Conservation (phyloP, 2,329 filamentous ascomycete species). For the Colletotrichum plurivorum region DNA sequence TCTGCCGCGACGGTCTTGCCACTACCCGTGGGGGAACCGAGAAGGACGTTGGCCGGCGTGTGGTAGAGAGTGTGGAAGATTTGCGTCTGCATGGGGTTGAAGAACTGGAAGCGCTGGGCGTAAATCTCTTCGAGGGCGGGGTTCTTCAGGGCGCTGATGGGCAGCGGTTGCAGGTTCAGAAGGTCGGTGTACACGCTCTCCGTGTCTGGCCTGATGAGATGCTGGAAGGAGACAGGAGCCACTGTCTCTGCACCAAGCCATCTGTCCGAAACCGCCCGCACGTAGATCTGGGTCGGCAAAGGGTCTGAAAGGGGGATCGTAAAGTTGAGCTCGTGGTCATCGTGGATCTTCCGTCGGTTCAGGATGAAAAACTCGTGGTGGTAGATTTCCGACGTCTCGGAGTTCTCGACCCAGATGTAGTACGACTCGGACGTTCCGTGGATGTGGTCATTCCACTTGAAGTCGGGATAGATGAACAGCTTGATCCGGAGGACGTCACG, state of each 20-base stretch:
- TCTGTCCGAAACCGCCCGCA: slow-evolving; percentile 92
- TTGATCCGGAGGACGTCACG: slow-evolving; percentile 94
- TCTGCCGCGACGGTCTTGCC: slow-evolving; percentile 98
- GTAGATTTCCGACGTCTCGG: slow-evolving; percentile 96
- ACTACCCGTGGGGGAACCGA: slow-evolving; percentile 96
- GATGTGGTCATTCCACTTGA: slow-evolving; percentile 93
- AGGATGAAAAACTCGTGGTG: slow-evolving; percentile 98
- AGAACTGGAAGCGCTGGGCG: slow-evolving; percentile 89
- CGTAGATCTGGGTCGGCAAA: slow-evolving; percentile 94
- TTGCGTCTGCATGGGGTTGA: slow-evolving; percentile 99
- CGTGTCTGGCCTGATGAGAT: slow-evolving; percentile 95
- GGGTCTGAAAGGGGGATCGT: slow-evolving; percentile 96
- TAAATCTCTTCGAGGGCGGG: slow-evolving; percentile 90
- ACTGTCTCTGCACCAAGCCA: slow-evolving; percentile 98
- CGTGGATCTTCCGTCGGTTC: slow-evolving; percentile 88
- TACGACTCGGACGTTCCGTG: slow-evolving; percentile 97
- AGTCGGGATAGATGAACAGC: slow-evolving; percentile 88
- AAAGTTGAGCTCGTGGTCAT: slow-evolving; percentile 98
- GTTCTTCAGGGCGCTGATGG: slow-evolving; percentile 90
- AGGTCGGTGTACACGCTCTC: slow-evolving; percentile 98
- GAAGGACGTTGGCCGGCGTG: slow-evolving; percentile 89
- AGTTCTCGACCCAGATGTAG: slow-evolving; percentile 99
- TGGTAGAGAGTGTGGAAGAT: slow-evolving; percentile 98
- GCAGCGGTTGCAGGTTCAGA: slow-evolving; percentile 90
- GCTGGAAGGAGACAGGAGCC: slow-evolving; percentile 95